Evolutionary conservation across 2,329 filamentous ascomycete species (phyloP), one percentile per base, ranked within the genome.

Genomic region (Penicillium sumatraense): DNA sequence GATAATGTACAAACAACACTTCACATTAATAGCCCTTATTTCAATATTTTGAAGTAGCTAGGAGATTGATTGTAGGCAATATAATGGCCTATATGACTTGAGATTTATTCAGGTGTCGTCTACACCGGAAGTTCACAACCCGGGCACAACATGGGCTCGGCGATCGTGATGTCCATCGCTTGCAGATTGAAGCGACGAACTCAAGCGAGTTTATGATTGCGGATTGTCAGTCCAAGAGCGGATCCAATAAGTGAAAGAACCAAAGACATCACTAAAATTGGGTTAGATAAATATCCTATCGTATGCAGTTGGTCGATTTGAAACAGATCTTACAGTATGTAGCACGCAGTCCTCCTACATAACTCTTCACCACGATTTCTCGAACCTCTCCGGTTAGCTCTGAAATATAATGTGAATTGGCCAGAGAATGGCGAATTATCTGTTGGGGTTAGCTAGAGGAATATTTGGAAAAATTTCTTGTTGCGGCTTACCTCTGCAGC

Each of bases 391-490:
- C 42, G 8, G 42, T 31, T 9, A 46, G 11, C 10, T n/a, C 27
- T 2, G 42, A 29, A n/a, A 46, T 46, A 21, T 31, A 46, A 13
- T 31, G 42, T 10, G 27, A 46, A 16, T 46, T 46, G 2, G n/a
- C 26, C 26, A 46, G n/a, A 33, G 42, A 46, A 7, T 31, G 42
- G n/a, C 42, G 42, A 21, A 46, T 46, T 16, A 46, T 31, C 42
- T 45, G 16, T 18, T 4, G 1, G 8, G 8, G 24, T 45, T 29
- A 45, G 41, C 14, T 2, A 29, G 10, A 1, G 2, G 2, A 31
- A 31, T 11, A 46, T 21, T 9, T 23, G 3, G 21, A 13, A 6
- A 38, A 6, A 13, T 23, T 6, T 10, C 5, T 16, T 24, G 5
- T n/a, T n/a, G n/a, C n/a, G n/a, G n/a, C 42, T 31, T 31, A 46